A percentile compares a stretch with the other conserved stretches of the same genome.
Conservation (phyloP, 805 yeast genomes). For the Spathaspora hagerdaliae region DNA sequence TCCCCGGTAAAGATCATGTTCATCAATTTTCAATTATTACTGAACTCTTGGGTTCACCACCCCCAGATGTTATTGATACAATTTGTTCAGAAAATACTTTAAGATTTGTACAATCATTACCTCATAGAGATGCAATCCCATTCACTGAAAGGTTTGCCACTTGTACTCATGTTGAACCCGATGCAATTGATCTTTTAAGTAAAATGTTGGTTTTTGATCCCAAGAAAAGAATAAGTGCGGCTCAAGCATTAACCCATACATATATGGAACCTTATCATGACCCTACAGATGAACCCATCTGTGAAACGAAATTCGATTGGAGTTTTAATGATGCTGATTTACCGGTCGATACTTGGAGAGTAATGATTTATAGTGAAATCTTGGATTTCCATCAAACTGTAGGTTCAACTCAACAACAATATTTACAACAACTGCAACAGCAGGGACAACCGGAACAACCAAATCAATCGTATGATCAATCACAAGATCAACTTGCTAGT, state of each 20-base stretch:
- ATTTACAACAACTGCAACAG: constrained; percentile 18
- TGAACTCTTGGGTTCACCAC: constrained; percentile 94
- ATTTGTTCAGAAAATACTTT: constrained; percentile 94
- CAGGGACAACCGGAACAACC: constrained; percentile 14
- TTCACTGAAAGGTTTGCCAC: constrained; percentile 74
- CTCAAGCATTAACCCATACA: constrained; percentile 83
- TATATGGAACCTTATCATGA: constrained; percentile 95
- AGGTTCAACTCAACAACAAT: constrained; percentile 18
- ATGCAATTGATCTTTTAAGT: constrained; percentile 82
- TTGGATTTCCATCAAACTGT: constrained; percentile 92
- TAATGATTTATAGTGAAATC: constrained; percentile 98
- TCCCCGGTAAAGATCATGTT: constrained; percentile 98
- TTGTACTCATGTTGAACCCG: constrained; percentile 61
- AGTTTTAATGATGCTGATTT: constrained; percentile 95
- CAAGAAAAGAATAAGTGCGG: constrained; percentile 88
- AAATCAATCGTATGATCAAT: neutral
- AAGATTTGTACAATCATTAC: constrained; percentile 89
- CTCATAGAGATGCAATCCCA: constrained; percentile 89
- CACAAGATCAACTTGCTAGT: neutral
- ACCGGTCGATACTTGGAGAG: constrained; percentile 98
- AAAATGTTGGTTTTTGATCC: constrained; percentile 95
- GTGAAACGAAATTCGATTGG: constrained; percentile 94
- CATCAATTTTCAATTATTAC: constrained; percentile 97
- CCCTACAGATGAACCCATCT: constrained; percentile 94
- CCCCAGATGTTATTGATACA: constrained; percentile 91